These are phyloP conservation scores for Collybia mongolica DNA, from an alignment of 768 basidiomycete genomes.

Conservation along the genomic window DNA sequence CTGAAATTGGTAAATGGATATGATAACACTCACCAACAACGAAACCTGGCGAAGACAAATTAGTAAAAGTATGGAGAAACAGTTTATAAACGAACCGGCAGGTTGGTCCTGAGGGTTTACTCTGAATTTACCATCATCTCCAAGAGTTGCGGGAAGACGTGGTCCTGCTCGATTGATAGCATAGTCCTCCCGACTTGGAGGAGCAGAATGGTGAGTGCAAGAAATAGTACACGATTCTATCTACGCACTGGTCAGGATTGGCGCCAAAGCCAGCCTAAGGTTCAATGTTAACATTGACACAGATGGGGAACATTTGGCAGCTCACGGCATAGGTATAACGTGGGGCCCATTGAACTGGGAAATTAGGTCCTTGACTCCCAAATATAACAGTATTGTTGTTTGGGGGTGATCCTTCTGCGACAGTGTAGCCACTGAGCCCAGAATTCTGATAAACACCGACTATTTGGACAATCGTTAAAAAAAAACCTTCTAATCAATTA, in stretches of 20 bases:
- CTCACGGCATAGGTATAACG: conserved; percentile 37
- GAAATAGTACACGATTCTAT: neutral
- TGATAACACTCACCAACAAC: conserved; percentile 21
- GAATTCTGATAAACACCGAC: conserved; percentile 38
- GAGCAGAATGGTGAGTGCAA: neutral
- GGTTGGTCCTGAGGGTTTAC: conserved; percentile 36
- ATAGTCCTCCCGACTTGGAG: conserved; percentile 33
- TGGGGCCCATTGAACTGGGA: conserved; percentile 45
- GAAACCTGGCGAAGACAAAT: conserved; percentile 23
- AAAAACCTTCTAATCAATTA: neutral
- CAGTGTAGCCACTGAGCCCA: conserved; percentile 40
- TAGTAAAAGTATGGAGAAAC: neutral
- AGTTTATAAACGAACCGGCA: conserved; percentile 19
- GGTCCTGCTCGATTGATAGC: conserved; percentile 31
- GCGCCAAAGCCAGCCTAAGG: conserved; percentile 36
- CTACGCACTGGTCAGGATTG: conserved; percentile 38
- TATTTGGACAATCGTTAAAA: conserved; percentile 4
- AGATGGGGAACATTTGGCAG: neutral
- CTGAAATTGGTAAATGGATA: neutral
- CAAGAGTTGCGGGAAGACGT: conserved; percentile 32
- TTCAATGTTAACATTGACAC: neutral
- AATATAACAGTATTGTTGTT: conserved; percentile 36
- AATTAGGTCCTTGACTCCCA: conserved; percentile 40
- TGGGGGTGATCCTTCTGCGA: conserved; percentile 33
- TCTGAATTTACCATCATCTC: conserved; percentile 18